These are phyloP conservation scores for Phytophthora niederhauseri DNA, from an alignment of 352 stramenopile genomes.

Conservation along the genomic window DNA sequence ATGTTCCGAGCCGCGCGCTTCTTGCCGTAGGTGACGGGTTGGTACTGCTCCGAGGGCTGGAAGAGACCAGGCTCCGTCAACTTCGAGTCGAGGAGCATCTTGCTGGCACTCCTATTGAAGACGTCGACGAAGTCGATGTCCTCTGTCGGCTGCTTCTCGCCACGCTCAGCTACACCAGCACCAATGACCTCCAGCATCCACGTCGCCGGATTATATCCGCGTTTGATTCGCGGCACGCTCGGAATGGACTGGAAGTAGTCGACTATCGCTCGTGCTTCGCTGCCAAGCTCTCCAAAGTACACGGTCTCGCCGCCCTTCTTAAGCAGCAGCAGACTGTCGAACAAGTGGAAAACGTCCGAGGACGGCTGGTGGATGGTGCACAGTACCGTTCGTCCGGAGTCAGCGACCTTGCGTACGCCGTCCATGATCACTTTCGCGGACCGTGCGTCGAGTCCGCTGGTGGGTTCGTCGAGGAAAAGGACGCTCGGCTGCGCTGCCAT, in stretches of 20 bases:
- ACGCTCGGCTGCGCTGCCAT: constrained; percentile 79
- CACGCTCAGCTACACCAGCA: constrained; percentile 40
- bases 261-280: constrained; percentile 35
- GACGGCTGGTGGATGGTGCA: constrained; percentile 94
- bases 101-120: constrained; percentile 41
- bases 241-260: constrained; percentile 76
- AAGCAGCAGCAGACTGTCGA: constrained; percentile 89
- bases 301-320: constrained; percentile 62
- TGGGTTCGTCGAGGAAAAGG: constrained; percentile 79
- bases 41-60: constrained; percentile 16
- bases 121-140: constrained; percentile 35
- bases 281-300: constrained; percentile 57
- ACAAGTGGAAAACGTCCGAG: constrained; percentile 86
- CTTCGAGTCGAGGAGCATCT: constrained; percentile 25
- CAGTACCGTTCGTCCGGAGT: constrained; percentile 72
- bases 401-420: constrained; percentile 86
- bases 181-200: constrained; percentile 76
- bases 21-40: constrained; percentile 35
- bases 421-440: constrained; percentile 44
- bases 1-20: constrained; percentile 48
- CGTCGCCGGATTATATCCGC: constrained; percentile 69
- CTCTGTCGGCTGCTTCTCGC: constrained; percentile 38
- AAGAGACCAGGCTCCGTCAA: constrained; percentile 40
- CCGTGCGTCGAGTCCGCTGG: constrained; percentile 57
- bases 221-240: constrained; percentile 48